Base-by-base conservation (phyloP, 352 stramenopile genomes). In the Pythium biforme region DNA sequence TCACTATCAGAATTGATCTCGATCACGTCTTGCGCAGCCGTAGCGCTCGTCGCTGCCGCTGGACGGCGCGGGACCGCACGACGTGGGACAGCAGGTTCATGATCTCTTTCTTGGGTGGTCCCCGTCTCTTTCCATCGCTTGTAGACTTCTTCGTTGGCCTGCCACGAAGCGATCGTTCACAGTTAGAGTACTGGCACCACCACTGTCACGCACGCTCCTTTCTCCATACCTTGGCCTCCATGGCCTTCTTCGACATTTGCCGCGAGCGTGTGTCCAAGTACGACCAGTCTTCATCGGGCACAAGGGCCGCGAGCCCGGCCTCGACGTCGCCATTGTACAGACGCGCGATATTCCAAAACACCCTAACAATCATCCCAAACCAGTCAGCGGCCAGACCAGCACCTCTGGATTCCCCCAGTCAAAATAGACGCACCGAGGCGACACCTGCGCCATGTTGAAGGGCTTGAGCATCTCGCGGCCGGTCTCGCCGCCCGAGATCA, bases 371-470 rank as follows among this genome's bases (percentile, higher is more conserved):
- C 19, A 49, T 19, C n/a, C 45, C 26, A 10, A 55, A 9, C 9
- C 51, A 17, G 20, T 22, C 23, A 59, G 31, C 25, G 7, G 41
- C 22, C 6, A 34, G 31, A 37, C 14, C 10, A 15, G 14, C 31
- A 37, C 31, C 7, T 14, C 31, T 34, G 29, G 8, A 37, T 10
- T 11, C 31, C 8, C 10, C 31, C 1, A 37, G 14, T 2, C 31
- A 11, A 1, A 34, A 8, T 43, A 10, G 2, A 57, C 68, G 20
- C 53, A 88, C 80, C 87, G 74, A 7, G 84, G 83, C 3, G 87
- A 96, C 5, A 75, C 73, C 58, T 96, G 85, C 1, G 87, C 87
- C 87, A 96, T 96, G 62, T 96, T 96, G 59, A 96, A 96, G 9
- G 85, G 85, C 71, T 96, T 96, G 55, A 96, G 81, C 87, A 94